Evolutionary conservation across 352 stramenopile species (phyloP).

Genomic region (Blastocystis sp.): DNA sequence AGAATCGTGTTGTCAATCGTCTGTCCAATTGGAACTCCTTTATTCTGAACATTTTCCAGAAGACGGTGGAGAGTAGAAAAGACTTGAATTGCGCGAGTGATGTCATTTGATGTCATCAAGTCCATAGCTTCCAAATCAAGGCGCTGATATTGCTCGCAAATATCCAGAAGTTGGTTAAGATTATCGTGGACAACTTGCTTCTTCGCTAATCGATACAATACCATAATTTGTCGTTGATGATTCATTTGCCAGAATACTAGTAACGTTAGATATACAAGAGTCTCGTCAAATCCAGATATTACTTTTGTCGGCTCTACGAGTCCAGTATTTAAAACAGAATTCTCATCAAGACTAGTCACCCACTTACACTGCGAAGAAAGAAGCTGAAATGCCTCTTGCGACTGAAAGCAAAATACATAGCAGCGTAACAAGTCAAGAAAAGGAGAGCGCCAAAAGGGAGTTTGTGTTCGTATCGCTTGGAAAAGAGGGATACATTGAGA

Average conservation of each 20-base stretch:
- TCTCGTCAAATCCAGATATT: background rate
- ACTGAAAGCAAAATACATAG: background rate
- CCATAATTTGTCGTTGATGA: background rate
- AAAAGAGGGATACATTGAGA: background rate
- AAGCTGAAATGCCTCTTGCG: background rate
- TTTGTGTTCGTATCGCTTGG: background rate
- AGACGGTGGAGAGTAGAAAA: background rate
- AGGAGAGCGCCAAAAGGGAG: slow-evolving; percentile 15
- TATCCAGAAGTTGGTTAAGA: background rate
- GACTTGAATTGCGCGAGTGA: background rate
- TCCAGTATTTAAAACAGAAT: background rate
- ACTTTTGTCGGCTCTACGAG: background rate
- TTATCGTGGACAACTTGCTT: background rate
- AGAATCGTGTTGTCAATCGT: background rate
- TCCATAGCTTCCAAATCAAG: background rate
- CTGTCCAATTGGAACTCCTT: background rate
- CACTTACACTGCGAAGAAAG: background rate
- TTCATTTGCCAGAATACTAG: background rate
- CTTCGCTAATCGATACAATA: background rate
- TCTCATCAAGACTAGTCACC: background rate
- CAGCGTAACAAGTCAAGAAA: background rate
- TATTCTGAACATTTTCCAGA: background rate
- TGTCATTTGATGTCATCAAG: background rate
- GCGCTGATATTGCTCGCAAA: background rate
- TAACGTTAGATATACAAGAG: background rate